Evolutionary conservation across 2,329 filamentous ascomycete species (phyloP).

Genomic region (Apiospora hydei): DNA sequence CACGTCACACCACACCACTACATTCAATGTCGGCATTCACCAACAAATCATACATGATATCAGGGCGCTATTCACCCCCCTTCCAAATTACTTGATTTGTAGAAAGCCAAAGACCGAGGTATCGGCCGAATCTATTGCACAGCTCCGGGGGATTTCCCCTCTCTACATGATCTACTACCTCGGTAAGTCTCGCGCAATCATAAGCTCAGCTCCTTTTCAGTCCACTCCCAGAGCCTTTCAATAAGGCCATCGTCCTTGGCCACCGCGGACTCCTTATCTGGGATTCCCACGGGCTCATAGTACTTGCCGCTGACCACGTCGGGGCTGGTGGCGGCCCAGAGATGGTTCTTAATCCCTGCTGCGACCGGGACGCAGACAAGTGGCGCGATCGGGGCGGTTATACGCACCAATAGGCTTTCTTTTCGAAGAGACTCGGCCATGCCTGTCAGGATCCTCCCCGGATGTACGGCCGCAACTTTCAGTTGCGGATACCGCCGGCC

Average conservation of each 20-base stretch:
- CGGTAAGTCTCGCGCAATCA: neutral
- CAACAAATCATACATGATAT: too few relatives aligned
- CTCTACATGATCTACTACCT: neutral
- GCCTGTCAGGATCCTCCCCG: conserved; percentile 30
- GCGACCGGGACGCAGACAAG: conserved; percentile 28
- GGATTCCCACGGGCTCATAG: conserved; percentile 46
- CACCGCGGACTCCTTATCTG: conserved; percentile 29
- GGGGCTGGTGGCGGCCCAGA: conserved; percentile 46
- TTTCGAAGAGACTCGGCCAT: conserved; percentile 26
- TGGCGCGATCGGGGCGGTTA: conserved; percentile 14
- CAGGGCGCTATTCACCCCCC: too few relatives aligned
- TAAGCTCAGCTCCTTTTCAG: conserved; percentile 43
- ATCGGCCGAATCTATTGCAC: too few relatives aligned
- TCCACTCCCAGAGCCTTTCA: conserved; percentile 43
- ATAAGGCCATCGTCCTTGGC: conserved; percentile 37
- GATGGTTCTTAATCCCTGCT: conserved; percentile 47
- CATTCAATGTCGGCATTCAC: too few relatives aligned
- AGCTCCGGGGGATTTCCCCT: neutral
- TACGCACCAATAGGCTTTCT: conserved; percentile 14
- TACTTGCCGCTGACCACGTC: conserved; percentile 40
- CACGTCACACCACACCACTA: too few relatives aligned
- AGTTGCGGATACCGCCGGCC: conserved; percentile 27
- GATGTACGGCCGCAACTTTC: conserved; percentile 27
- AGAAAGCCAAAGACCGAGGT: too few relatives aligned
- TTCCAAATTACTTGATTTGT: too few relatives aligned